phyloP scores from a whole-genome alignment of 768 basidiomycete genomes.

The Scleroderma citrinum region DNA sequence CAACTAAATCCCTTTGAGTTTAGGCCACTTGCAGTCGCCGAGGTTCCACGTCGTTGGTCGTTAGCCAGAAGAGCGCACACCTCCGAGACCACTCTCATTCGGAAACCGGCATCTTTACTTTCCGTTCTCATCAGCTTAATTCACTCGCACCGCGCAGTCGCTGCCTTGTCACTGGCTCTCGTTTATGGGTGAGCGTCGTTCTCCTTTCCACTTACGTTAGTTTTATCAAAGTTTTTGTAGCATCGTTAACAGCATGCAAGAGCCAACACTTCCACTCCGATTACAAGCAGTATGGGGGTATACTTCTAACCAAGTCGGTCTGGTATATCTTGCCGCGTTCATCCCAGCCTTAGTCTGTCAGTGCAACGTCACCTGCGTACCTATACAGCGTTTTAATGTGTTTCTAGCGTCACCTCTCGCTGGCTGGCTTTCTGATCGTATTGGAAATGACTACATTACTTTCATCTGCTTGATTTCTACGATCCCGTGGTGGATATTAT shows the following conservation, averaged over 20 bases:
- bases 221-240: slow-evolving; percentile 24
- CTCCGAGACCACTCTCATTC: slow-evolving; percentile 11
- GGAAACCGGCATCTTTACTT: slow-evolving; percentile 32
- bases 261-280: slow-evolving; percentile 54
- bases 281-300: slow-evolving; percentile 45
- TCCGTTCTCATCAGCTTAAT: slow-evolving; percentile 37
- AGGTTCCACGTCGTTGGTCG: not conserved
- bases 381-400: not conserved
- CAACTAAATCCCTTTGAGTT: not conserved
- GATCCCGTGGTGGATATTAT: slow-evolving; percentile 58
- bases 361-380: slow-evolving; percentile 17
- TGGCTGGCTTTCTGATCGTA: slow-evolving; percentile 53
- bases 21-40: not conserved
- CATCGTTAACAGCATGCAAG: slow-evolving; percentile 42
- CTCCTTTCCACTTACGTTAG: not conserved
- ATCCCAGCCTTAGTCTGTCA: slow-evolving; percentile 61
- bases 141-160: slow-evolving; percentile 45
- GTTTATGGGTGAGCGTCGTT: slow-evolving; percentile 46
- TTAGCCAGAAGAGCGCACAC: not conserved
- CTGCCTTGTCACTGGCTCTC: slow-evolving; percentile 39
- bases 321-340: slow-evolving; percentile 62
- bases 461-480: slow-evolving; percentile 42
- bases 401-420: slow-evolving; percentile 49
- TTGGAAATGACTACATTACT: slow-evolving; percentile 53
- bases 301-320: slow-evolving; percentile 46